Conservation (phyloP, 139 green algal species). For the Axilococcus clingmanii region DNA sequence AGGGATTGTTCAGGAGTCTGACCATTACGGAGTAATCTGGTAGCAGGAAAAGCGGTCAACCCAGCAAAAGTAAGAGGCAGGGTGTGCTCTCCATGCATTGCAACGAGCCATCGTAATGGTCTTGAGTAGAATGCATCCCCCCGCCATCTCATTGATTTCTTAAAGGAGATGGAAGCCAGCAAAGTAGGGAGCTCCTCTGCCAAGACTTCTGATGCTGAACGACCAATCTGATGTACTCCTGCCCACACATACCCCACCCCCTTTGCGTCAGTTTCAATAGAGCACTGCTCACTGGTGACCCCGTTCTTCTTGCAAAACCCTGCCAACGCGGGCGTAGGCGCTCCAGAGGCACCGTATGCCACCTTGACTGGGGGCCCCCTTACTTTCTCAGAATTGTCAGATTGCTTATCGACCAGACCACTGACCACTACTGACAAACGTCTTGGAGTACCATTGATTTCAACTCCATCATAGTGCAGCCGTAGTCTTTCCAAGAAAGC, state of each 20-base stretch:
- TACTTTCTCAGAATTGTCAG: constrained; percentile 42
- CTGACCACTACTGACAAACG: constrained; percentile 73
- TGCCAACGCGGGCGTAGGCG: constrained; percentile 75
- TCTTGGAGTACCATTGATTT: constrained; percentile 75
- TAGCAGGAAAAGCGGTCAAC: constrained; percentile 32
- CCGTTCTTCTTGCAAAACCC: constrained; percentile 93
- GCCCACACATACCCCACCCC: constrained; percentile 88
- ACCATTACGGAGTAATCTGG: constrained; percentile 58
- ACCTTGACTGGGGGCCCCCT: constrained; percentile 83
- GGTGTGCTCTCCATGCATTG: constrained; percentile 67
- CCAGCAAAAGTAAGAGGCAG: constrained; percentile 59
- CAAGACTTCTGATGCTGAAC: constrained; percentile 57
- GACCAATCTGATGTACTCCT: constrained; percentile 47
- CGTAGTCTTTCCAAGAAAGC: constrained; percentile 63
- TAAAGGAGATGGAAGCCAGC: constrained; percentile 65
- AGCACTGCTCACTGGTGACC: constrained; percentile 32
- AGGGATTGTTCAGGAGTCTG: constrained; percentile 15
- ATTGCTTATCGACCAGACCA: constrained; percentile 54
- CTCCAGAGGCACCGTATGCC: constrained; percentile 56
- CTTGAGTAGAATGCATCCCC: constrained; percentile 60
- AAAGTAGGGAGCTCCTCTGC: constrained; percentile 61
- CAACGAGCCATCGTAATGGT: constrained; percentile 91
- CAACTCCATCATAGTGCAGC: constrained; percentile 59
- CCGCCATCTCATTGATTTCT: constrained; percentile 88
- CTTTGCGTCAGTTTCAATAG: constrained; percentile 63